These are phyloP conservation scores for Rubia balearica DNA, from an alignment of 305 asterid species.

Conservation along the genomic window DNA sequence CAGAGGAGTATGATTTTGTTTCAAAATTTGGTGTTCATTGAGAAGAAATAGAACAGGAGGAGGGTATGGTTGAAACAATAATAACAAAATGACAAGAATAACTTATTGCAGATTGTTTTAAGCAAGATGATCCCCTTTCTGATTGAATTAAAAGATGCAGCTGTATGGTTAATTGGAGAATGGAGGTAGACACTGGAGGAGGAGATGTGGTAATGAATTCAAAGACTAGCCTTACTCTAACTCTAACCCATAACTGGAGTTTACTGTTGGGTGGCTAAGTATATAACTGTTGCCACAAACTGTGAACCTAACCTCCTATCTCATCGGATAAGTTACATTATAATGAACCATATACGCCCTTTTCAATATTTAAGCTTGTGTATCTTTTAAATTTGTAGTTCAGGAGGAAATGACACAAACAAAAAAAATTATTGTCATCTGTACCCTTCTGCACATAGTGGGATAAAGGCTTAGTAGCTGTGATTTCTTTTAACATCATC, in stretches of 20 bases:
- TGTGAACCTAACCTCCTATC: neutral
- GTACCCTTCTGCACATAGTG: no score
- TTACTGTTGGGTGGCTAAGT: neutral
- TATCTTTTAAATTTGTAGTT: neutral
- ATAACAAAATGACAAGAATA: neutral
- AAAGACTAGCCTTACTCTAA: neutral
- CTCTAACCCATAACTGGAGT: neutral
- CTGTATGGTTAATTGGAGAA: neutral
- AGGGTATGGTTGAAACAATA: neutral
- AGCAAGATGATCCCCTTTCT: neutral
- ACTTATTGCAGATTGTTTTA: neutral
- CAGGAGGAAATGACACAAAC: neutral
- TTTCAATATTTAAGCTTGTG: neutral
- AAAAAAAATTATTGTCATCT: neutral
- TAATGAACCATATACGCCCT: neutral
- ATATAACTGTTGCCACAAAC: no score
- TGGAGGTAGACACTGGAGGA: neutral
- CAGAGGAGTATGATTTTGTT: neutral
- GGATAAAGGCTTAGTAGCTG: neutral
- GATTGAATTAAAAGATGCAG: neutral
- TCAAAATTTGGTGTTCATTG: neutral
- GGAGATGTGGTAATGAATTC: neutral
- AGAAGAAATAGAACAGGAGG: neutral
- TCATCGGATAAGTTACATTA: neutral
- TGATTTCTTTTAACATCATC: no score